These are phyloP conservation scores for Saturnispora silvae DNA, from an alignment of 805 yeast species.

Conservation along the genomic window DNA sequence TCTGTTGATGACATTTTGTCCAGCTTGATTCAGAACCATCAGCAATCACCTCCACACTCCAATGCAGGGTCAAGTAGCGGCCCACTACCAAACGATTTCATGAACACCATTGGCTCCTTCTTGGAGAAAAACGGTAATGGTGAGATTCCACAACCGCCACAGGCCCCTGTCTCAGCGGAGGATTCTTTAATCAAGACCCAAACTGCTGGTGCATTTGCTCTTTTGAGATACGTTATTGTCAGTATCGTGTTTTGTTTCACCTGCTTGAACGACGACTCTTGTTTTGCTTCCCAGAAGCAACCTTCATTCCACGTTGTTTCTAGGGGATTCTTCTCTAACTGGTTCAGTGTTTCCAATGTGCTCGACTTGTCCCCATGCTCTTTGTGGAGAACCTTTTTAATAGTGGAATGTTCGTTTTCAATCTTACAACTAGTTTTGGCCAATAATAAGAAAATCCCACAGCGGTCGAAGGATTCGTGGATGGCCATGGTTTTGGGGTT, in stretches of 20 bases:
- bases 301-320: conserved; percentile 3
- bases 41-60: neutral
- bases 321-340: conserved; percentile 7
- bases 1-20: conserved; percentile 16
- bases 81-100: conserved; percentile 21
- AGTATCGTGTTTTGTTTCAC: conserved; percentile 3
- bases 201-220: conserved; percentile 3
- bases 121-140: conserved; percentile 9
- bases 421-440: conserved; percentile 12
- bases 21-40: conserved; percentile 11
- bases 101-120: conserved; percentile 22
- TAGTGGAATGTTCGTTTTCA: conserved; percentile 17
- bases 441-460: conserved; percentile 9
- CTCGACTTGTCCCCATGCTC: too few relatives aligned
- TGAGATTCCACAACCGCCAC: conserved; percentile 1
- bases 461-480: conserved; percentile 11
- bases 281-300: conserved; percentile 2
- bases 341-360: conserved; percentile 3
- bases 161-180: conserved; percentile 1
- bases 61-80: neutral
- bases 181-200: neutral
- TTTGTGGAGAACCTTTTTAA: conserved; percentile 19
- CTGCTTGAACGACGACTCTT: neutral
- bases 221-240: conserved; percentile 10
- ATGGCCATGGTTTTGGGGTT: conserved; percentile 16